Evolutionary conservation across 1,139 yeast species (phyloP).

Genomic region (Geotrichum candidum): DNA sequence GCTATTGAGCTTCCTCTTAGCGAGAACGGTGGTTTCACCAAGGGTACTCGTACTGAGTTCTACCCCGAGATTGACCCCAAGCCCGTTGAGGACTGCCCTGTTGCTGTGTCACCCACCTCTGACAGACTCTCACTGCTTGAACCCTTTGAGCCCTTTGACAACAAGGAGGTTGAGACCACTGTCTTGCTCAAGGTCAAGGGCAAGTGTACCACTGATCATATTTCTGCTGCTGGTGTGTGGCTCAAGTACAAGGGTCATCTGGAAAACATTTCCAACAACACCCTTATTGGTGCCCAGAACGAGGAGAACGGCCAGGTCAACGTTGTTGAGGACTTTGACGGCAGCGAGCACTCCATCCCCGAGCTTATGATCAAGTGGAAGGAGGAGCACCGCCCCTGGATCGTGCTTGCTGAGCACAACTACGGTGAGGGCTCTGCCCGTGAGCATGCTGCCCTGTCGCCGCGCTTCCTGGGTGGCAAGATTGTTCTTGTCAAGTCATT

Average conservation of each 20-base stretch:
- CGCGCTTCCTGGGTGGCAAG: slow-evolving; percentile 97
- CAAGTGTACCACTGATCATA: slow-evolving; percentile 97
- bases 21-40: slow-evolving; percentile 57
- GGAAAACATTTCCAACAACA: slow-evolving; percentile 91
- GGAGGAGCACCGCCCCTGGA: slow-evolving; percentile 82
- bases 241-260: slow-evolving; percentile 95
- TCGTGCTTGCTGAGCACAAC: slow-evolving; percentile 97
- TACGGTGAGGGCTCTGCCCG: slow-evolving; percentile 99
- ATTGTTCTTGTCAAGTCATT: slow-evolving; percentile 96
- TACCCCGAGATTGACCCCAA: slow-evolving; percentile 57
- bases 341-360: slow-evolving; percentile 71
- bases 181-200: slow-evolving; percentile 90
- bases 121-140: slow-evolving; percentile 78
- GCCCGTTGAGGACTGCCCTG: slow-evolving; percentile 68
- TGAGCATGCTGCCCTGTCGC: slow-evolving; percentile 99
- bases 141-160: slow-evolving; percentile 83
- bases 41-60: slow-evolving; percentile 67
- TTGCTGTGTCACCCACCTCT: slow-evolving; percentile 69
- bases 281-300: slow-evolving; percentile 93
- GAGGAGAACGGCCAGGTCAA: slow-evolving; percentile 96
- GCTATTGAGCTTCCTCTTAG: slow-evolving; percentile 78
- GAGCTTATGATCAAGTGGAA: slow-evolving; percentile 96
- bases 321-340: slow-evolving; percentile 82
- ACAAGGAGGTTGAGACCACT: slow-evolving; percentile 69
- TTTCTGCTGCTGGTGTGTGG: slow-evolving; percentile 99